Evolutionary conservation across 2,329 filamentous ascomycete species (phyloP).

Genomic region (Pseudogymnoascus sp.): DNA sequence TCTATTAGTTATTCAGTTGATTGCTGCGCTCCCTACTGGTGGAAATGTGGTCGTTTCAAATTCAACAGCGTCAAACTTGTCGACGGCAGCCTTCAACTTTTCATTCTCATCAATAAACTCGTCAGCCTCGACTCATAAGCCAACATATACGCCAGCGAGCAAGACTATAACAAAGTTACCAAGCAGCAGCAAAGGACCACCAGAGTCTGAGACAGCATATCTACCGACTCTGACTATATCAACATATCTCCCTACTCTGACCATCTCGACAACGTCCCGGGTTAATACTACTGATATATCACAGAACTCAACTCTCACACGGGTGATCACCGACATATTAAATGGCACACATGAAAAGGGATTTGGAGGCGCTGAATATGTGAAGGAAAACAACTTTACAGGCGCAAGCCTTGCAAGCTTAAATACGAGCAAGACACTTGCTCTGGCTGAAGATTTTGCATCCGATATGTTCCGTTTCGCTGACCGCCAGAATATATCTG

Average conservation of each 20-base stretch:
- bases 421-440: not conserved
- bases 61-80: not conserved
- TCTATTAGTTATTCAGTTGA: not conserved
- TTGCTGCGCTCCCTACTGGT: not conserved
- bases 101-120: not conserved
- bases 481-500: not conserved
- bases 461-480: not conserved
- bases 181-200: not conserved
- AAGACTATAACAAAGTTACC: not conserved
- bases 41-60: not conserved
- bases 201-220: not conserved
- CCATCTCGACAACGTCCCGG: not conserved
- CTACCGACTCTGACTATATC: not conserved
- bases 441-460: not conserved
- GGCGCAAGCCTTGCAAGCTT: not conserved
- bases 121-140: not conserved
- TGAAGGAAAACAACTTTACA: not conserved
- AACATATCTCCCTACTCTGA: not conserved
- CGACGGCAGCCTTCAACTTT: not conserved
- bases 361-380: not conserved
- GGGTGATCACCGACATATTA: not conserved
- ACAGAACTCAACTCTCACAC: not conserved
- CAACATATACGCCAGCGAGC: not conserved
- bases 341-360: not conserved
- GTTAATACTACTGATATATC: not conserved